Percentiles rank a stretch among this genome's conserved stretches.
Evolutionary conservation across 192 early-diverging fungal genomes (phyloP).

Genomic region (Coemansia sp.): DNA sequence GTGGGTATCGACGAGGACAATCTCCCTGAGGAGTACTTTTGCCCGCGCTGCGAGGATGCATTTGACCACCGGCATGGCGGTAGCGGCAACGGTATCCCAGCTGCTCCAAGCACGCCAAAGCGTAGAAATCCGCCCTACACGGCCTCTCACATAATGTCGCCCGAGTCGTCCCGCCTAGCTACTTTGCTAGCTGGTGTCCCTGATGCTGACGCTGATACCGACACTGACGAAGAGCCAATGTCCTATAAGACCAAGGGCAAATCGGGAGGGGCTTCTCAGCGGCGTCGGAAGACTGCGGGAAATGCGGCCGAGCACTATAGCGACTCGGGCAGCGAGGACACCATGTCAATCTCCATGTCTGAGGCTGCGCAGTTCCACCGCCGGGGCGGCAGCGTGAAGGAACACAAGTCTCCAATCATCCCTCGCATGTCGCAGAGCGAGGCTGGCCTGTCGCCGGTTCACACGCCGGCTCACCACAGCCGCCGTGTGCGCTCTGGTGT

Average conservation of each 20-base stretch:
- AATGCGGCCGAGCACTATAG: not conserved
- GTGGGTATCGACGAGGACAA: constrained; percentile 61
- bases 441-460: constrained; percentile 30
- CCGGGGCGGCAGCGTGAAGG: constrained; percentile 37
- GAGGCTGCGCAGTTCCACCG: constrained; percentile 56
- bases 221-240: constrained; percentile 56
- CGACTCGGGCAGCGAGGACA: constrained; percentile 44
- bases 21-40: constrained; percentile 67
- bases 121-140: constrained; percentile 15
- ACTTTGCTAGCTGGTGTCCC: constrained; percentile 47
- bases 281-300: not conserved
- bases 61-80: constrained; percentile 3
- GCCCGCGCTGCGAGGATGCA: constrained; percentile 55
- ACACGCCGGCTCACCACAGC: constrained; percentile 15
- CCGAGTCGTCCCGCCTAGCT: constrained; percentile 47
- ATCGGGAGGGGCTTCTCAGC: not conserved
- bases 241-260: constrained; percentile 18
- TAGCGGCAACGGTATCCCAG: not conserved
- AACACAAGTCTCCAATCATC: constrained; percentile 27
- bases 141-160: constrained; percentile 36
- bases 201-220: constrained; percentile 31
- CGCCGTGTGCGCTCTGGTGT: constrained; percentile 33
- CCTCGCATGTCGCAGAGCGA: constrained; percentile 55
- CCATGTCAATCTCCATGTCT: constrained; percentile 52
- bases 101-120: constrained; percentile 28